phyloP scores from a whole-genome alignment of 805 yeast species.

The Metschnikowia vanudenii region DNA sequence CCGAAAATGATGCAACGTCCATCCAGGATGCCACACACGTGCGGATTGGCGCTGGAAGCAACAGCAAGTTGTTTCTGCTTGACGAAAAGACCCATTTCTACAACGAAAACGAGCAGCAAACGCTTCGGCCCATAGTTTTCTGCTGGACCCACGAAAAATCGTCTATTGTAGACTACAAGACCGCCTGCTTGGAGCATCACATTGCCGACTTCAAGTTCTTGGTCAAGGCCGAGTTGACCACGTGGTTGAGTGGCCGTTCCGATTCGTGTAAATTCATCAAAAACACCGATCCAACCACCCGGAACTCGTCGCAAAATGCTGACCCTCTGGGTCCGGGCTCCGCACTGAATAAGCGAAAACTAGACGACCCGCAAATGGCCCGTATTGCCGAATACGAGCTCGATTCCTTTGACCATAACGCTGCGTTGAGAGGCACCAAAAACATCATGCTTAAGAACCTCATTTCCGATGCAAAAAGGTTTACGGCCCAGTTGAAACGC shows the following conservation, averaged over 20 bases:
- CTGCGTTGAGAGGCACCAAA: slow-evolving; percentile 64
- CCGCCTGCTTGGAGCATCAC: slow-evolving; percentile 61
- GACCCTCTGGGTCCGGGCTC: too few species aligned
- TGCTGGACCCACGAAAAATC: slow-evolving; percentile 77
- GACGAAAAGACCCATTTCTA: slow-evolving; percentile 54
- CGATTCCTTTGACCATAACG: slow-evolving; percentile 55
- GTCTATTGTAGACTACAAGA: slow-evolving; percentile 77
- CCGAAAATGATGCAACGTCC: slow-evolving; percentile 16
- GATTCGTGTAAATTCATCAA: slow-evolving; percentile 56
- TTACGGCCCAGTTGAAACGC: slow-evolving; percentile 51
- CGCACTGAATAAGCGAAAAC: slow-evolving; percentile 7
- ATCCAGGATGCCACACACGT: slow-evolving; percentile 39
- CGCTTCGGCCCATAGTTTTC: slow-evolving; percentile 62
- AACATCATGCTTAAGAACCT: slow-evolving; percentile 65
- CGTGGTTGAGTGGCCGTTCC: slow-evolving; percentile 75
- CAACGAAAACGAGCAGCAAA: slow-evolving; percentile 47
- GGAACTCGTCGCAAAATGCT: not conserved
- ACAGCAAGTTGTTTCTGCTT: slow-evolving; percentile 28
- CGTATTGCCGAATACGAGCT: slow-evolving; percentile 48
- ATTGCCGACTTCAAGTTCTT: slow-evolving; percentile 74
- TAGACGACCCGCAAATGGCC: slow-evolving; percentile 49
- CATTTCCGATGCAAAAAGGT: slow-evolving; percentile 61
- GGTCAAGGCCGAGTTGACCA: slow-evolving; percentile 79
- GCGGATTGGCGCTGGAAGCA: slow-evolving; percentile 24
- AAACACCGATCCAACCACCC: slow-evolving; percentile 14